Base-by-base conservation (phyloP, 768 basidiomycete genomes). In the Phaffia australis region DNA sequence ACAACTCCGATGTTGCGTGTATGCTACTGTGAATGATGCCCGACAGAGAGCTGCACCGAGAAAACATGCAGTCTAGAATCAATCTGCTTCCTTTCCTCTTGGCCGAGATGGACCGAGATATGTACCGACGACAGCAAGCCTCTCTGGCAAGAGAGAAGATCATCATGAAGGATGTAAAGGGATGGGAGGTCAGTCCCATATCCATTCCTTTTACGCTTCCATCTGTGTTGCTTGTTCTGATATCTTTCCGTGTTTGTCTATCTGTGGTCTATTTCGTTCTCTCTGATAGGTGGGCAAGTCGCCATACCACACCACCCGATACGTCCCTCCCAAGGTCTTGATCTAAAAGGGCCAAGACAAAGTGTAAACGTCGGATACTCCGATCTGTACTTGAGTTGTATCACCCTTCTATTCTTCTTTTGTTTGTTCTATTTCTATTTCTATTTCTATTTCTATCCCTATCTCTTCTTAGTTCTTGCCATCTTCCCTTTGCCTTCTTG, bases 51-150 rank as follows among this genome's bases (percentile, higher is more conserved):
- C 81, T 98, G 51, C 81, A 87, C 75, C 83, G 94, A 70, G 94
- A 99, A 80, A 87, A 87, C 78, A 84, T 85, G 47, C 97, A 94
- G 94, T 88, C 92, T 66, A 84, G 94, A 70, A 91, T 99, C 74
- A 85, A 98, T 79, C 83, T 95, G 46, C 86, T 92, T 42, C 95
- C 94, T 14, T 76, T 97, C 65, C 81, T 99, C 56, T 81, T 93
- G 71, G 94, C 94, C 49, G 94, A 99, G 76, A 85, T 85, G 4
- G 94, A 99, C 79, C 86, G 95, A 64, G 90, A 93, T 76, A 80
- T 82, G 64, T 91, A 88, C 79, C 82, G 89, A 68, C 83, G 89
- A 49, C 79, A 85, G 73, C 83, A 85, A 73, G 90, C 88, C n/a
- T 84, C 84, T 58, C 60, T 86, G 63, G 85, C 79, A 30, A 78